Evolutionary conservation across 192 early-diverging fungal species (phyloP).

Genomic region (Linnemannia schmuckeri): DNA sequence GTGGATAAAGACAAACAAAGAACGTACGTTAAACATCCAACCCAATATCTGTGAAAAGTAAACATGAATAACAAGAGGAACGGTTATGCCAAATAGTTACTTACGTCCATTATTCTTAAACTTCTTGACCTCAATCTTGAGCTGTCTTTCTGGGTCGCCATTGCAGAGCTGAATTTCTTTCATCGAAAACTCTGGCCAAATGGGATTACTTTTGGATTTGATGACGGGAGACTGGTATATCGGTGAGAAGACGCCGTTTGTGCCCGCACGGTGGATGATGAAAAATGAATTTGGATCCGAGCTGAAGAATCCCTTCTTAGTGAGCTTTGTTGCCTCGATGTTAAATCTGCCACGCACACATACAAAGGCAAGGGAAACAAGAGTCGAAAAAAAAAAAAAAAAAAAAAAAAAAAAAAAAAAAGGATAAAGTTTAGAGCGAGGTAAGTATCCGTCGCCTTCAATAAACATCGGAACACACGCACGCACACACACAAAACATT

Average conservation of each 20-base stretch:
- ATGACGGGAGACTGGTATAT: conserved; percentile 50
- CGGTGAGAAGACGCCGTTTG: conserved; percentile 55
- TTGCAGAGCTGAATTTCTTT: conserved; percentile 55
- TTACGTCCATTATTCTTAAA: conserved; percentile 53
- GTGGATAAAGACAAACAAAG: not conserved
- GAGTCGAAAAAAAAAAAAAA: conserved; percentile 36
- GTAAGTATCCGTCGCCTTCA: not conserved
- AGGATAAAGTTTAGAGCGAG: conserved; percentile 34
- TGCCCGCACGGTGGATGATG: conserved; percentile 57
- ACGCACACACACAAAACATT: conserved; percentile 8
- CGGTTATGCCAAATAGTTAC: not conserved
- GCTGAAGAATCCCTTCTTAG: conserved; percentile 45
- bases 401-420: conserved; percentile 44
- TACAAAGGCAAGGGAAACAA: not conserved
- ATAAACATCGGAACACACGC: not conserved
- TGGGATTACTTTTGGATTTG: conserved; percentile 31
- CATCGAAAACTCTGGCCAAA: conserved; percentile 49
- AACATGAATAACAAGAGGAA: not conserved
- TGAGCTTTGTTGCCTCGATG: conserved; percentile 46
- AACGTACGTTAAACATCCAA: not conserved
- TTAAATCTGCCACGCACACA: conserved; percentile 27
- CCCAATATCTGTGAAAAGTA: not conserved
- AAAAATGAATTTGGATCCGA: conserved; percentile 53
- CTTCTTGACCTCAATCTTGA: conserved; percentile 54
- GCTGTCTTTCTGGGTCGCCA: conserved; percentile 46